Evolutionary conservation across 2,329 filamentous ascomycete species (phyloP), one percentile per base, ranked within the genome.

Genomic region (Nannizziopsis barbatae): DNA sequence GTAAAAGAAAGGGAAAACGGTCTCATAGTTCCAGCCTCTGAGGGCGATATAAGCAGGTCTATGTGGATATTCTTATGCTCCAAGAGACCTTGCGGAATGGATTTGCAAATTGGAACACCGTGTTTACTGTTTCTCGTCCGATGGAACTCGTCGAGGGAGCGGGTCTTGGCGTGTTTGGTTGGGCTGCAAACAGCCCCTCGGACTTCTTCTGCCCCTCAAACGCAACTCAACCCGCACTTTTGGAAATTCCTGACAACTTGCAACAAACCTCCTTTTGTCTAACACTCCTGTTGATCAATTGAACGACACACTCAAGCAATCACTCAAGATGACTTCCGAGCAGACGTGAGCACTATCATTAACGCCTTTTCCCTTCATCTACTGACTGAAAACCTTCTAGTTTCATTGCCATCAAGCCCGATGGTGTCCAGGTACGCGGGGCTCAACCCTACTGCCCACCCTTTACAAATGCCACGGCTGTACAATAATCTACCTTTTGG

Each of bases 391-490:
- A 27, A 22, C 22, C 27, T 27, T 35, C 8, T 65, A 96, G 90
- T 77, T 96, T 96, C 86, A 96, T 96, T 80, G 92, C 92, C 70
- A 87, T 98, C 81, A 98, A 98, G 88, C 92, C 90, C 64, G 92
- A 96, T 76, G 92, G 92, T 72, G 92, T 96, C 75, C 92, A 95
- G 83, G 88, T 94, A 83, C 61, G 74, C 52, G 52, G 40, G n/a
- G 27, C 27, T 31, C 35, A 41, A n/a, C 15, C 12, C 35, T 17
- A n/a, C 8, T 4, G 33, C 22, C 22, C 27, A 14, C 30, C 36
- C 11, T 17, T 18, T 30, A 17, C 27, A 41, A 33, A 7, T 33
- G 30, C 41, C 27, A 33, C 17, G 39, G 30, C 8, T 14, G 39
- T 8, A 17, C 27, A 43, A 18, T 31, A 18, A 3, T 17, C 8